A percentile compares a stretch with the other conserved stretches of the same genome.
These are phyloP conservation scores for Trametes pubescens DNA, from an alignment of 1,284 basidiomycete species.

Conservation along the genomic window DNA sequence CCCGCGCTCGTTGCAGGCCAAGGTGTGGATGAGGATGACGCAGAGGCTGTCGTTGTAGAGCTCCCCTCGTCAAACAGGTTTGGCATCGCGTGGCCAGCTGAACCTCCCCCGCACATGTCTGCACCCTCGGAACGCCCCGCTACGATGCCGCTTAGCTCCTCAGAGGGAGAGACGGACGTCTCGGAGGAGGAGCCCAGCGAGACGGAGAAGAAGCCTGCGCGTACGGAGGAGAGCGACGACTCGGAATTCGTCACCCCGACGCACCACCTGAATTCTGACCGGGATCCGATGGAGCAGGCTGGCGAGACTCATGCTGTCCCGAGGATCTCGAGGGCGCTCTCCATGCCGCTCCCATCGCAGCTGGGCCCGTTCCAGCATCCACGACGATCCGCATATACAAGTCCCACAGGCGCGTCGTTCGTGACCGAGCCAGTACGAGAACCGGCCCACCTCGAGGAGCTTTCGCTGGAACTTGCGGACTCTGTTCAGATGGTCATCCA, in stretches of 20 bases:
- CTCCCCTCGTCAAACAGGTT: slow-evolving; percentile 55
- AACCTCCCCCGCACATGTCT: slow-evolving; percentile 48
- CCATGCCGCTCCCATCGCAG: slow-evolving; percentile 76
- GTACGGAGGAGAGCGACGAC: slow-evolving; percentile 41
- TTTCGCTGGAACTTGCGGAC: slow-evolving; percentile 86
- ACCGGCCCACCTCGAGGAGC: slow-evolving; percentile 60
- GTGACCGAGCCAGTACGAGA: slow-evolving; percentile 41
- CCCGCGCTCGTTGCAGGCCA: slow-evolving; percentile 43
- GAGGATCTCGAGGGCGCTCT: slow-evolving; percentile 72
- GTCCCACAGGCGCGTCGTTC: slow-evolving; percentile 25
- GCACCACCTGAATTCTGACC: slow-evolving; percentile 43
- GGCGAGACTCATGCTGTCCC: slow-evolving; percentile 46
- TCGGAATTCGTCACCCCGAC: slow-evolving; percentile 47
- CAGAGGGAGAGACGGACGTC: slow-evolving; percentile 57
- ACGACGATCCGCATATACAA: slow-evolving; percentile 45
- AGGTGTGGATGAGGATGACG: slow-evolving; percentile 40
- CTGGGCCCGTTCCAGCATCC: slow-evolving; percentile 74
- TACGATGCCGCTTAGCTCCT: slow-evolving; percentile 49
- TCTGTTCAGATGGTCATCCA: slow-evolving; percentile 89
- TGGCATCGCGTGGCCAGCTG: slow-evolving; percentile 57
- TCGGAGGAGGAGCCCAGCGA: slow-evolving; percentile 51
- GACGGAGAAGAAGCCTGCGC: slow-evolving; percentile 38
- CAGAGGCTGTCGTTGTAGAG: slow-evolving; percentile 48
- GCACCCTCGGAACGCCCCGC: slow-evolving; percentile 46
- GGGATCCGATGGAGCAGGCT: slow-evolving; percentile 46